Evolutionary conservation across 352 stramenopile genomes (phyloP).

Genomic region (Globisporangium cederbergense): DNA sequence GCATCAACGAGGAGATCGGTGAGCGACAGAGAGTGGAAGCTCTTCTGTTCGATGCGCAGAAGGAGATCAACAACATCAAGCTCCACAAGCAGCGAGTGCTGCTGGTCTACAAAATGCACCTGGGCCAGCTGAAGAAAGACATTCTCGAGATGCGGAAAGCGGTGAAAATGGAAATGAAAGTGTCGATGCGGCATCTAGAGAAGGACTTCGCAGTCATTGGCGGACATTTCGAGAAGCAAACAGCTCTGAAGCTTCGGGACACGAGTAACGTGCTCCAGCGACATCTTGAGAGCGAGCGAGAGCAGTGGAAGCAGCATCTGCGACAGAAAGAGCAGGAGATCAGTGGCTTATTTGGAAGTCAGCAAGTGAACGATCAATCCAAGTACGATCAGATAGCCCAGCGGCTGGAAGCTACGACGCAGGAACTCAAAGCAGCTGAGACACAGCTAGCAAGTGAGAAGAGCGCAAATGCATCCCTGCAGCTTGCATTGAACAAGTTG

Average conservation of each 20-base stretch:
- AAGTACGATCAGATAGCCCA: constrained; percentile 50
- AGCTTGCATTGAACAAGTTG: constrained; percentile 32
- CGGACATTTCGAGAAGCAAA: constrained; percentile 25
- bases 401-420: constrained; percentile 37
- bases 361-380: constrained; percentile 50
- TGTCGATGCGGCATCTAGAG: constrained; percentile 27
- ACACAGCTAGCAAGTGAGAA: constrained; percentile 21
- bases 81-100: constrained; percentile 26
- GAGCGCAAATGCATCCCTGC: constrained; percentile 26
- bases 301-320: constrained; percentile 38
- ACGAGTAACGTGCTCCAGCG: constrained; percentile 22
- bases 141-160: constrained; percentile 29
- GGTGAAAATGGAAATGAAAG: constrained; percentile 31
- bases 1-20: constrained; percentile 30
- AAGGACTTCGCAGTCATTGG: constrained; percentile 26
- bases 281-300: constrained; percentile 35
- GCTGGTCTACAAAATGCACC: constrained; percentile 24
- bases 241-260: constrained; percentile 19
- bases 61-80: constrained; percentile 23
- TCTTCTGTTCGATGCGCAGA: constrained; percentile 17
- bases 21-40: constrained; percentile 25
- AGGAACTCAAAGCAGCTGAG: constrained; percentile 33
- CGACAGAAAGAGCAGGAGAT: constrained; percentile 55
- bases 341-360: constrained; percentile 30
- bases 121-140: constrained; percentile 28